phyloP scores from a whole-genome alignment of 2,329 filamentous ascomycete species.

The Xylaria sp. region DNA sequence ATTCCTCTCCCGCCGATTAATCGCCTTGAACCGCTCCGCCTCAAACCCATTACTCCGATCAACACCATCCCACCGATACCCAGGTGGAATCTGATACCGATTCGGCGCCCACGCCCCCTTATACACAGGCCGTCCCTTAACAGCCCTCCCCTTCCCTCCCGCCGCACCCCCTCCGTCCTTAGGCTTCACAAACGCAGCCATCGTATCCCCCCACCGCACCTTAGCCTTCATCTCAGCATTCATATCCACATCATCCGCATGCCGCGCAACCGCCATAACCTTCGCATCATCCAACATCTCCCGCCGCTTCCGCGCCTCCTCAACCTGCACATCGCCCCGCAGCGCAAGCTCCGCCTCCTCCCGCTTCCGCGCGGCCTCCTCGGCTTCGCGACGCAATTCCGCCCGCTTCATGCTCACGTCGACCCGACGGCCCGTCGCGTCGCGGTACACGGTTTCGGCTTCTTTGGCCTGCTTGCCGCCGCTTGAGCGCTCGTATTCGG shows the following conservation, averaged over 20 bases:
- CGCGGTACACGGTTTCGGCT: conserved; percentile 87
- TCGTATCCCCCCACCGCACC: conserved; percentile 90
- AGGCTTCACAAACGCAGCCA: conserved; percentile 67
- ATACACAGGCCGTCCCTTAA: conserved; percentile 61
- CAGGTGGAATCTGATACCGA: conserved; percentile 86
- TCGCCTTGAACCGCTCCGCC: conserved; percentile 81
- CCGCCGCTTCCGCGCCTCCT: conserved; percentile 57
- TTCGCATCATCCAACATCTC: conserved; percentile 74
- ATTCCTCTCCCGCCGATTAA: conserved; percentile 71
- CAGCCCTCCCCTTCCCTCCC: conserved; percentile 26
- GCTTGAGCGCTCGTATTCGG: conserved; percentile 22
- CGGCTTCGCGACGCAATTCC: conserved; percentile 63
- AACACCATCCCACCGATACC: conserved; percentile 94
- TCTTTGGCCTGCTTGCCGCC: conserved; percentile 41
- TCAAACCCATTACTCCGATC: conserved; percentile 93
- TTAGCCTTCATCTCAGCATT: conserved; percentile 75
- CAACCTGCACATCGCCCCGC: conserved; percentile 79
- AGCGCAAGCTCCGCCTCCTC: conserved; percentile 65
- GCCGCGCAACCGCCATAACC: conserved; percentile 72
- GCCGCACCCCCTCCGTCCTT: conserved; percentile 28
- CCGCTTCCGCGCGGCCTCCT: conserved; percentile 67
- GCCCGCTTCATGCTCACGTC: conserved; percentile 88
- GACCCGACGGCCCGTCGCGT: conserved; percentile 89
- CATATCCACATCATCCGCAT: conserved; percentile 78
- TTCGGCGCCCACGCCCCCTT: conserved; percentile 79